These are phyloP conservation scores for Aspergillus brasiliensis DNA, from an alignment of 2,329 filamentous ascomycete genomes.

Conservation along the genomic window DNA sequence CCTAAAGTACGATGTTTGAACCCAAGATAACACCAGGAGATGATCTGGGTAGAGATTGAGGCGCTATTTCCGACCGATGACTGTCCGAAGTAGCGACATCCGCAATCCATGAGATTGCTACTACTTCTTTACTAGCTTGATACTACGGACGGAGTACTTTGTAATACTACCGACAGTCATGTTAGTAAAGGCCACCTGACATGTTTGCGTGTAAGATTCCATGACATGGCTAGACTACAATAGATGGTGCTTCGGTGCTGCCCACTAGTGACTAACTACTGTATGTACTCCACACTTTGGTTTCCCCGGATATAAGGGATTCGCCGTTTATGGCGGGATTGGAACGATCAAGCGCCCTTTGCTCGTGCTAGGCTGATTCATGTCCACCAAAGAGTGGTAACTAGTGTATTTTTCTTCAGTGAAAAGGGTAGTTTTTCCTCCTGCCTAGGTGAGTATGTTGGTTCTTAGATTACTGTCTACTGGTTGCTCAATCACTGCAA, in stretches of 20 bases:
- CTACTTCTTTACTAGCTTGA: too few relatives aligned
- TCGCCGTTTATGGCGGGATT: background rate
- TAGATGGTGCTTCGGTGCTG: background rate
- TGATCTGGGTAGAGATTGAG: background rate
- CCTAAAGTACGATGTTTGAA: background rate
- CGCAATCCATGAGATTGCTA: too few relatives aligned
- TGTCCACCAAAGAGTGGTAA: background rate
- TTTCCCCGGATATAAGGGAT: constrained; percentile 8
- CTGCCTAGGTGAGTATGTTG: too few relatives aligned
- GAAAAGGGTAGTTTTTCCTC: background rate
- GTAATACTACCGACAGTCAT: too few relatives aligned
- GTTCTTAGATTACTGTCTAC: background rate
- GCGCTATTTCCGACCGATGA: background rate
- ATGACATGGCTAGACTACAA: background rate
- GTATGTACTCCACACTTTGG: constrained; percentile 5
- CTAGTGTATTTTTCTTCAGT: too few relatives aligned
- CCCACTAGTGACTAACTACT: background rate
- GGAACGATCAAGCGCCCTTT: background rate
- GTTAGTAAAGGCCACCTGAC: background rate
- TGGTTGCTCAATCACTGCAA: background rate
- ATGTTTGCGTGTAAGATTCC: too few relatives aligned
- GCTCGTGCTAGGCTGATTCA: background rate
- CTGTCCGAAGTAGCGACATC: too few relatives aligned
- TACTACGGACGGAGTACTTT: too few relatives aligned
- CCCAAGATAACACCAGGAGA: background rate